These are phyloP conservation scores for Cardamine resedifolia DNA, from an alignment of 345 rosid genomes.

Conservation along the genomic window DNA sequence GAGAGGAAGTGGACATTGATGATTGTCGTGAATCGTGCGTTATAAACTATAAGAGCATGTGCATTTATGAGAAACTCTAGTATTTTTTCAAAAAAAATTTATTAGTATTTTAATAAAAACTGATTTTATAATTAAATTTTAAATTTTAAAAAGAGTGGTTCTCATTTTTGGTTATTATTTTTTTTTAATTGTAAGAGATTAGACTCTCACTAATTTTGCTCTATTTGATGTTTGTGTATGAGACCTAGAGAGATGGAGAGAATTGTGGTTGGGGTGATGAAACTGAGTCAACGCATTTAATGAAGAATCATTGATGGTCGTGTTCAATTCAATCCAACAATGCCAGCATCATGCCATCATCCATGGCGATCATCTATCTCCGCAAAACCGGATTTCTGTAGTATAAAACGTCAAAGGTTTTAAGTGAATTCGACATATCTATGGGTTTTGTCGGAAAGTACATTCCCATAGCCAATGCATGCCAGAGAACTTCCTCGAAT, in stretches of 20 bases:
- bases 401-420: not conserved
- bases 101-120: too few relatives aligned
- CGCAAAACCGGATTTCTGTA: not conserved
- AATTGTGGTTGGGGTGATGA: slow-evolving; percentile 20
- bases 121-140: too few relatives aligned
- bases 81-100: too few relatives aligned
- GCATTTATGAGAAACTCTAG: too few relatives aligned
- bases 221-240: slow-evolving; percentile 18
- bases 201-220: too few relatives aligned
- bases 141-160: too few relatives aligned
- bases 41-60: not conserved
- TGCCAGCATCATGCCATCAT: not conserved
- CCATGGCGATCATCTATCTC: not conserved
- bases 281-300: slow-evolving; percentile 13
- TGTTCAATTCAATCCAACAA: slow-evolving; percentile 1
- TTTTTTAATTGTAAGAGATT: too few relatives aligned
- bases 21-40: not conserved
- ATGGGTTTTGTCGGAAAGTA: slow-evolving; percentile 19
- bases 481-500: slow-evolving; percentile 12
- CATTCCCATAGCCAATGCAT: slow-evolving; percentile 23
- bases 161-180: too few relatives aligned
- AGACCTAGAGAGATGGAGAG: not conserved
- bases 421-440: slow-evolving; percentile 1
- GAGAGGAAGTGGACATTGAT: not conserved
- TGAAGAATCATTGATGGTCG: slow-evolving; percentile 17